Percentiles rank a stretch among this genome's conserved stretches.
Conservation (phyloP, 805 yeast genomes). For the Candida dajiaensis region DNA sequence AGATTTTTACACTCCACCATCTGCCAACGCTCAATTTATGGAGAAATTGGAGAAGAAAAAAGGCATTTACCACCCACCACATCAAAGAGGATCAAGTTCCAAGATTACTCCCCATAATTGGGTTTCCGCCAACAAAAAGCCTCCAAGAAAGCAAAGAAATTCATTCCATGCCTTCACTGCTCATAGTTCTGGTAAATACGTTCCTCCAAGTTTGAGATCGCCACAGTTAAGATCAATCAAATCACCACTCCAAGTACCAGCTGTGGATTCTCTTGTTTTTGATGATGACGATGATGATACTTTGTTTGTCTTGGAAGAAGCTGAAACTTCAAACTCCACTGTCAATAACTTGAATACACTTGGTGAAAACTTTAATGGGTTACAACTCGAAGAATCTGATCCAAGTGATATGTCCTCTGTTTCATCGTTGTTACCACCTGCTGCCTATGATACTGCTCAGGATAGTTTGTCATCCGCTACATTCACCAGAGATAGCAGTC, state of each 20-base stretch:
- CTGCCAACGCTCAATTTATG: constrained; percentile 66
- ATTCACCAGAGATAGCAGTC: background rate
- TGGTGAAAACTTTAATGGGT: background rate
- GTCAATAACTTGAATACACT: background rate
- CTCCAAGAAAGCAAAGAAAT: constrained; percentile 11
- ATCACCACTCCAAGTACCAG: constrained; percentile 14
- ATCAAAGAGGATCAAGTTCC: constrained; percentile 23
- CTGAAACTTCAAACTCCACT: constrained; percentile 8
- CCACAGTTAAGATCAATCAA: constrained; percentile 27
- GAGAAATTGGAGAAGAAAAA: constrained; percentile 45
- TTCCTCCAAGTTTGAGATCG: constrained; percentile 68
- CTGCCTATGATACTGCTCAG: background rate
- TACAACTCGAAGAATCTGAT: constrained; percentile 15
- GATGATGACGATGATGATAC: constrained; percentile 27
- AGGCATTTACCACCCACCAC: constrained; percentile 22
- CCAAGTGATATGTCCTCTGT: constrained; percentile 18
- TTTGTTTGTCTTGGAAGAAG: constrained; percentile 35
- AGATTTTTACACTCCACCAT: constrained; percentile 75
- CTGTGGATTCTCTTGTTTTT: constrained; percentile 15
- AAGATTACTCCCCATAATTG: constrained; percentile 13
- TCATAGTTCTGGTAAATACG: constrained; percentile 47
- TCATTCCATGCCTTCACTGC: constrained; percentile 24
- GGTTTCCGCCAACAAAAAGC: constrained; percentile 6
- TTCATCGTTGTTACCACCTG: constrained; percentile 6
- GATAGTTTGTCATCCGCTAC: constrained; percentile 1